Base-by-base conservation (phyloP, 495 filamentous ascomycete species). In the Melanomma pulvis-pyrius region DNA sequence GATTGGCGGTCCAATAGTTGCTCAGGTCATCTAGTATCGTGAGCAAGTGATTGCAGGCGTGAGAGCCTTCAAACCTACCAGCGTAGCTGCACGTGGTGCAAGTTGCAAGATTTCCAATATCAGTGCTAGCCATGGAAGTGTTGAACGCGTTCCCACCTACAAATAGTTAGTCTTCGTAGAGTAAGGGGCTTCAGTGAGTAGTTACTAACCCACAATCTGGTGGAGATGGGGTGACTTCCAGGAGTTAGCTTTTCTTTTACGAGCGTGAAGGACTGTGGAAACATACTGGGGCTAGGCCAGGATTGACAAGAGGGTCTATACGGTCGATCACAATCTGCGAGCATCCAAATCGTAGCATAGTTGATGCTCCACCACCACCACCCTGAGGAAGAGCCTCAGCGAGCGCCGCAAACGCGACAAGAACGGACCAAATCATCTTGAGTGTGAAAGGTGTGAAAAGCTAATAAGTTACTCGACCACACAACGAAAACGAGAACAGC, bases 1-100 rank as follows among this genome's bases (percentile, higher is more conserved):
- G 32, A 28, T 66, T 67, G 28, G 68, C 63, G 22, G 68, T 67
- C 68, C 68, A 71, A 48, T 71, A 71, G 36, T 71, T 71, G n/a
- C 50, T 58, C 11, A 58, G 32, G n/a, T 17, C 30, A 2, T 58
- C 30, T 22, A 21, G 9, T 17, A 22, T 8, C 34, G 8, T 11
- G 25, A 25, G 21, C 8, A 8, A 29, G 25, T 5, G 19, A 8
- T 25, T 8, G 9, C 21, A 25, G 9, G 29, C 17, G 25, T 11
- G 9, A 5, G 29, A 32, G n/a, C 15, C 52, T 26, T 30, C 48
- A 22, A 47, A 61, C 67, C 9, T 70, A 44, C 39, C 67, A 0
- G 61, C 12, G 36, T 55, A 61, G 12, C 62, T 50, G 34, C 62
- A 67, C 6, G 68, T 71, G 1, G 68, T 71, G 63, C 68, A 71